Base-by-base conservation (phyloP, 495 filamentous ascomycete species). In the Tetracladium setigerum region DNA sequence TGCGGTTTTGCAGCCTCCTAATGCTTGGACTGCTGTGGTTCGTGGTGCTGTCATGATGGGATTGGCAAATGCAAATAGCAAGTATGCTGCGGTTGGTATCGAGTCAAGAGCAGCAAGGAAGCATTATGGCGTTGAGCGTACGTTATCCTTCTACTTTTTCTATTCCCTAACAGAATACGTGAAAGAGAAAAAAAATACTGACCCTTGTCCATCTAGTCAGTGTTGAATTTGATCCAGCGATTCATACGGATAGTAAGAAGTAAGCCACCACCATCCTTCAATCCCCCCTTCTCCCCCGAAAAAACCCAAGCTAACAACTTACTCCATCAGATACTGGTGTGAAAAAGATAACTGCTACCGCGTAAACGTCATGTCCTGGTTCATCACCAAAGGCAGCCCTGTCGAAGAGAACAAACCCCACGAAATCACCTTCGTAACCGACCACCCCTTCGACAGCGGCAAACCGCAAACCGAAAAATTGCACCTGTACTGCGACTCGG, bases 11-110 rank as follows among this genome's bases (percentile, higher is more conserved):
- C 57, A 61, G 30, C 61, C 64, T 15, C 47, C 59, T 16, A 49
- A 67, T 49, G 64, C 61, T 7, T 67, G 67, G 53, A 71, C 68
- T 11, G 68, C 69, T 4, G 64, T 74, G 2, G 67, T 69, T 4
- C 47, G 66, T 22, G 71, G 67, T 0, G 68, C 68, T 3, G 48
- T 69, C 1, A 64, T 66, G 55, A 67, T 64, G 35, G 61, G 63
- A 0, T 39, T 69, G 4, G 63, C 55, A 19, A 46, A 55, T 1
- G 48, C 52, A 2, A 50, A 58, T 12, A 45, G 62, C 4, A 40
- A 42, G 0, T 46, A 59, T 0, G 45, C 66, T 0, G 44, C 53
- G 10, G 54, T 67, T 1, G 30, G 34, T 2, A 51, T 71, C 2
- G 50, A 56, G 0, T 67, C 64, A 16, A 53, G 70, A 3, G 54